Percentiles rank a stretch among this genome's conserved stretches.
Conservation (phyloP, 164 flowering plant genomes). For the Tetrastigma voinierianum region DNA sequence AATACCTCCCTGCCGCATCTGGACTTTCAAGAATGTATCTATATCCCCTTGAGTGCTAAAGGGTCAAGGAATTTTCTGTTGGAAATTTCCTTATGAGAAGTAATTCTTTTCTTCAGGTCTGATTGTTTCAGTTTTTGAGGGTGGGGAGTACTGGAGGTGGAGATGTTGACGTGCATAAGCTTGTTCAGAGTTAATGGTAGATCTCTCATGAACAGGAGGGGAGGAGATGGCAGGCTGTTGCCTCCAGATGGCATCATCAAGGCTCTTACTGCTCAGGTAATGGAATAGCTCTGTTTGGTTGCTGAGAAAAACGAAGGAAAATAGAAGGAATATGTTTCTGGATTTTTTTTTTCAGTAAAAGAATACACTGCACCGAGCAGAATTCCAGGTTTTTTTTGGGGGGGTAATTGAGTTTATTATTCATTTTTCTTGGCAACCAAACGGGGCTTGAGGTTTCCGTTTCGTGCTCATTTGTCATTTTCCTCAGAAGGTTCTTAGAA, state of each 20-base stretch:
- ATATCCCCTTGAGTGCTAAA: too few relatives aligned
- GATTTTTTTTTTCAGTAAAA: too few relatives aligned
- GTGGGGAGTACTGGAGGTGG: conserved; percentile 4
- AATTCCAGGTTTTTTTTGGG: too few relatives aligned
- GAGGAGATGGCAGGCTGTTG: conserved; percentile 30
- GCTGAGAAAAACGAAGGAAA: conserved; percentile 5
- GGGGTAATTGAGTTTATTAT: too few relatives aligned
- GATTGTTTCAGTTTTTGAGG: background rate
- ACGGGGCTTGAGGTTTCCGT: background rate
- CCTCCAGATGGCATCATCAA: conserved; percentile 64
- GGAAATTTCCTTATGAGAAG: too few relatives aligned
- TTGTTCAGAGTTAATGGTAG: conserved; percentile 71
- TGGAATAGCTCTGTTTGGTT: conserved; percentile 2
- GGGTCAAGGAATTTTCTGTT: too few relatives aligned
- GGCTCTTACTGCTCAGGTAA: conserved; percentile 74
- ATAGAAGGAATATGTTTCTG: background rate
- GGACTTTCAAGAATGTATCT: too few relatives aligned
- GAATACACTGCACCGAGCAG: too few relatives aligned
- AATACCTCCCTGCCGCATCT: too few relatives aligned
- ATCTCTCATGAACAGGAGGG: conserved; percentile 43
- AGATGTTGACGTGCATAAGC: conserved; percentile 89
- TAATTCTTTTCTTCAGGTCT: background rate
- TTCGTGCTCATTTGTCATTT: background rate
- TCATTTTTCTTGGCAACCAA: background rate
- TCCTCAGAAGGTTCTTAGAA: too few relatives aligned